These are phyloP conservation scores for Naganishia liquefaciens DNA, from an alignment of 1,284 basidiomycete species.

Conservation along the genomic window DNA sequence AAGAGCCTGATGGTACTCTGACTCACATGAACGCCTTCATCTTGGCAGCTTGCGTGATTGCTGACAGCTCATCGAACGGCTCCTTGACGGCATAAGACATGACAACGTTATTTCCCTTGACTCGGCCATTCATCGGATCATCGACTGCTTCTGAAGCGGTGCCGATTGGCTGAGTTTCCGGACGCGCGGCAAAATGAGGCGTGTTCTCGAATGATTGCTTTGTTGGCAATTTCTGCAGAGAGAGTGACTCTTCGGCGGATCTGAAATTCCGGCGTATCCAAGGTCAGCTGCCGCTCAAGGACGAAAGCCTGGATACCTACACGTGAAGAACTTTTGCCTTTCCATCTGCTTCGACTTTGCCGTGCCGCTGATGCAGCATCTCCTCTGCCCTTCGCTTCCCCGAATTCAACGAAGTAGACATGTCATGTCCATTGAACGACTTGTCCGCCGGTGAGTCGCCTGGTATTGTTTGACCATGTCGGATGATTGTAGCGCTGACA, in stretches of 20 bases:
- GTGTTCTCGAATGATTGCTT: constrained; percentile 1
- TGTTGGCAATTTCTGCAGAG: constrained; percentile 17
- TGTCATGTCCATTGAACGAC: constrained; percentile 3
- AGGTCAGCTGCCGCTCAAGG: too few relatives aligned
- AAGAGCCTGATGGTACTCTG: background rate
- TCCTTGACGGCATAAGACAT: constrained; percentile 23
- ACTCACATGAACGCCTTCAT: constrained; percentile 25
- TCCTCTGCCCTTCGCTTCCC: constrained; percentile 25
- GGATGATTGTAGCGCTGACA: background rate
- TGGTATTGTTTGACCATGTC: background rate
- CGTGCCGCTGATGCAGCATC: constrained; percentile 15
- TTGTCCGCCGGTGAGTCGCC: background rate
- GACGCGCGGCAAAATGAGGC: background rate
- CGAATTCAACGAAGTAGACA: background rate
- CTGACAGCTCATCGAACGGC: constrained; percentile 18
- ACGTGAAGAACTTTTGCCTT: constrained; percentile 22
- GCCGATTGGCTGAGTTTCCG: background rate
- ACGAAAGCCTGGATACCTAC: background rate
- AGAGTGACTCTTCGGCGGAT: constrained; percentile 21
- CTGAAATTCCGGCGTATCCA: background rate
- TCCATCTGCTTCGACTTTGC: constrained; percentile 21
- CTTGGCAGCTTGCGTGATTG: constrained; percentile 16
- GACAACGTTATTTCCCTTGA: constrained; percentile 12
- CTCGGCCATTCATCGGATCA: constrained; percentile 16
- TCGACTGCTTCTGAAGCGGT: background rate